Conservation (phyloP, 2,329 filamentous ascomycete species). For the Trichoderma koningii region DNA sequence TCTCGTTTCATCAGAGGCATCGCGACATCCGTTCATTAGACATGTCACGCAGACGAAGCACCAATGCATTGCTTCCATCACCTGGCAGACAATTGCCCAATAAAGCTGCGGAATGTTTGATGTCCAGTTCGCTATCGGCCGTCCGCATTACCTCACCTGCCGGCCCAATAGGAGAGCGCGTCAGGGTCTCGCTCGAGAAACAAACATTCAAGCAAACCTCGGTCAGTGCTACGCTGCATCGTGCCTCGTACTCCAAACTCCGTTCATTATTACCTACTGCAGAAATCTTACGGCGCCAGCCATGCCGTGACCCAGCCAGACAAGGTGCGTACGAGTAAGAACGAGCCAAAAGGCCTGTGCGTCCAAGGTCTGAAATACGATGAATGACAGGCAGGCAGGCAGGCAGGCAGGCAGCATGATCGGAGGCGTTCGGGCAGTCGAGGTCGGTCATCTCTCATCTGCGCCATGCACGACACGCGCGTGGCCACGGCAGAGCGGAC, state of each 20-base stretch:
- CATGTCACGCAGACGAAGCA: too few species aligned
- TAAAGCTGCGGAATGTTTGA: background rate
- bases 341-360: background rate
- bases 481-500: slow-evolving; percentile 12
- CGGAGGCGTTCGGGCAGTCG: slow-evolving; percentile 17
- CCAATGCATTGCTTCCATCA: too few species aligned
- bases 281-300: slow-evolving; percentile 6
- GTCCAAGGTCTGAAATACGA: background rate
- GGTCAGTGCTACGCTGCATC: too few species aligned
- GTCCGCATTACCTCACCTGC: slow-evolving; percentile 9
- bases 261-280: background rate
- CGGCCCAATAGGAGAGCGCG: background rate
- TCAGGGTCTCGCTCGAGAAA: background rate
- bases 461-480: slow-evolving; percentile 25
- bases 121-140: background rate
- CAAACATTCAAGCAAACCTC: background rate
- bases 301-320: background rate
- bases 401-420: background rate
- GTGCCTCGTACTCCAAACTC: too few species aligned
- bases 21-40: too few species aligned
- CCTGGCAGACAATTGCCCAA: background rate
- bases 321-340: background rate
- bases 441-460: slow-evolving; percentile 17
- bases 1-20: too few species aligned
- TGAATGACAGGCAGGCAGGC: background rate